Conservation (phyloP, 371 early-diverging fungal genomes). For the Mortierella sp. region DNA sequence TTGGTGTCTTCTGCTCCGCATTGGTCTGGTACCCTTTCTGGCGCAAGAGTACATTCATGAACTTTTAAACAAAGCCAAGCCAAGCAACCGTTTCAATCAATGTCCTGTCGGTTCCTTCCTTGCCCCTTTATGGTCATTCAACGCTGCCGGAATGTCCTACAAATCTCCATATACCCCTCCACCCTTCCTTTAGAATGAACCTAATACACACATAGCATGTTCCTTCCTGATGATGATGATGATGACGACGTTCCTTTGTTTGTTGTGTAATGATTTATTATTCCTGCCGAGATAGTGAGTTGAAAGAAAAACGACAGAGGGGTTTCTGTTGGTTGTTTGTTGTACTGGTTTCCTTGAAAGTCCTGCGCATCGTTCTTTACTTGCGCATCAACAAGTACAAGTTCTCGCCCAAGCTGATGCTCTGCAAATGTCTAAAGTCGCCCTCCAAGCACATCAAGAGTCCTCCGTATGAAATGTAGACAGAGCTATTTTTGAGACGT, state of each 20-base stretch:
- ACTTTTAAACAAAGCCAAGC: conserved; percentile 27
- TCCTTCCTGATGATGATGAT: neutral
- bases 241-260: neutral
- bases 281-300: neutral
- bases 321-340: neutral
- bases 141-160: no score
- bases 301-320: neutral
- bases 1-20: conserved; percentile 54
- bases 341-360: neutral
- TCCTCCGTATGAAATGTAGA: conserved; percentile 95
- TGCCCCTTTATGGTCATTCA: neutral
- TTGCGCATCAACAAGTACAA: conserved; percentile 92
- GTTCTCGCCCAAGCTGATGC: conserved; percentile 87
- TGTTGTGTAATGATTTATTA: neutral
- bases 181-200: neutral
- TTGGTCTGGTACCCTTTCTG: conserved; percentile 56
- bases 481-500: conserved; percentile 62
- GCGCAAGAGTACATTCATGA: conserved; percentile 58
- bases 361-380: conserved; percentile 46
- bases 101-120: neutral
- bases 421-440: conserved; percentile 86
- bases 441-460: conserved; percentile 93
- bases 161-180: conserved; percentile 1
- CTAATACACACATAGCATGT: neutral
- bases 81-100: neutral